phyloP scores from a whole-genome alignment of 73 alveolate species.

The Symbiodinium natans region DNA sequence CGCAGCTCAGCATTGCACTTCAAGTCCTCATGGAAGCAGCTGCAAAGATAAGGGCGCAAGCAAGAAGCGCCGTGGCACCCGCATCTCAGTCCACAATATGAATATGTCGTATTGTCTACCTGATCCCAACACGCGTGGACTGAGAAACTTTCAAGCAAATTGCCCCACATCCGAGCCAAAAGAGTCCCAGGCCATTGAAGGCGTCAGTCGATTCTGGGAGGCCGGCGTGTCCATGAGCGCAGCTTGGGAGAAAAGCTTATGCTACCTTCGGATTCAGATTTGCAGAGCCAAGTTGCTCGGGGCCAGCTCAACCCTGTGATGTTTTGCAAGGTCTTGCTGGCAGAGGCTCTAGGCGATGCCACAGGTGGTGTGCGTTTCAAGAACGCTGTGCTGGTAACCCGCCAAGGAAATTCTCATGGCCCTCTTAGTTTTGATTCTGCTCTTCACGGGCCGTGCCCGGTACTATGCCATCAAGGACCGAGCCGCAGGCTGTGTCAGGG shows the following conservation, averaged over 20 bases:
- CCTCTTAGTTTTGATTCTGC: slow-evolving; percentile 26
- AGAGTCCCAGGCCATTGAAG: slow-evolving; percentile 86
- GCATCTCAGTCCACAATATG: no score
- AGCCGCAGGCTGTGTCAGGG: not conserved
- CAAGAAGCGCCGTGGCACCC: no score
- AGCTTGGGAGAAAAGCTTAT: not conserved
- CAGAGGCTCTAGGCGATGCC: not conserved
- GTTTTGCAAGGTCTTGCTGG: no score
- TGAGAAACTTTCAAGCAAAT: not conserved
- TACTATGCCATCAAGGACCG: slow-evolving; percentile 73
- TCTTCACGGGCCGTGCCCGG: slow-evolving; percentile 75
- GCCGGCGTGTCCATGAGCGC: slow-evolving; percentile 40
- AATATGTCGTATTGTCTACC: no score
- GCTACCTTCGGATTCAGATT: not conserved
- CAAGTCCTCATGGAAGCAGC: no score
- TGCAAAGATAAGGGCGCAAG: not conserved
- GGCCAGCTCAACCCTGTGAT: not conserved
- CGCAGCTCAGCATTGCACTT: not conserved
- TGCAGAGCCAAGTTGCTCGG: not conserved
- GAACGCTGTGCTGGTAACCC: not conserved
- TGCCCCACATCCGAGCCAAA: no score
- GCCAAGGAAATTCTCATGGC: slow-evolving; percentile 61
- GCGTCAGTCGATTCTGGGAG: slow-evolving; percentile 64
- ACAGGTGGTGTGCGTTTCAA: not conserved
- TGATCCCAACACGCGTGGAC: no score